Conservation (phyloP, 23 red algal species). For the Gracilaria caudata region DNA sequence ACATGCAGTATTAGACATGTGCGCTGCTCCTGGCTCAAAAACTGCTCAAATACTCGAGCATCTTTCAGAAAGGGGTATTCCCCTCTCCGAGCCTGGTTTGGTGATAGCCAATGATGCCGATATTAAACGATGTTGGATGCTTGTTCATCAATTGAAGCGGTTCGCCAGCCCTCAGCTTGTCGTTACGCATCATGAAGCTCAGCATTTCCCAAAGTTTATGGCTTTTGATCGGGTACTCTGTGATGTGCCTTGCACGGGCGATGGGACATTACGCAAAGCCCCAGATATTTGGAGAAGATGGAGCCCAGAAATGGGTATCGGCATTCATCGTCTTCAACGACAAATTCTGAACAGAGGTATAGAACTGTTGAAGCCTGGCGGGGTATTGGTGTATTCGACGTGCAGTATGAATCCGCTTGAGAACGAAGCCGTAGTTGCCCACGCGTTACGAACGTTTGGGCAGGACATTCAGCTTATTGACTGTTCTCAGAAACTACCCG, state of each 20-base stretch:
- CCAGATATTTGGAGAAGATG: conserved; percentile 92
- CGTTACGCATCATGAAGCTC: conserved; percentile 95
- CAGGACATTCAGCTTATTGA: conserved; percentile 59
- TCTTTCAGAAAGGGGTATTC: conserved; percentile 29
- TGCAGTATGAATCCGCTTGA: conserved; percentile 97
- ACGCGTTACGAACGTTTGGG: conserved; percentile 67
- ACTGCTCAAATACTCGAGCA: conserved; percentile 91
- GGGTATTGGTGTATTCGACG: conserved; percentile 87
- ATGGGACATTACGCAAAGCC: conserved; percentile 95
- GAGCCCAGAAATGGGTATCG: conserved; percentile 72
- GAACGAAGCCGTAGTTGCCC: conserved; percentile 94
- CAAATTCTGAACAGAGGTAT: conserved; percentile 81
- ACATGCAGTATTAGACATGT: conserved; percentile 87
- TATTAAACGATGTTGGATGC: conserved; percentile 91
- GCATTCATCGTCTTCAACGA: conserved; percentile 83
- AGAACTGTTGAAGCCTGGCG: conserved; percentile 76
- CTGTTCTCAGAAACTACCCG: conserved; percentile 58
- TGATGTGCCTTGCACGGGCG: conserved; percentile 96
- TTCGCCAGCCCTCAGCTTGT: conserved; percentile 80
- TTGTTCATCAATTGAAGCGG: conserved; percentile 89
- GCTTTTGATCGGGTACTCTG: conserved; percentile 90
- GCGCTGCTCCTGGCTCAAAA: conserved; percentile 97
- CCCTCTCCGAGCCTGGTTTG: conserved; percentile 37
- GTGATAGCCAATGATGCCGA: conserved; percentile 97
- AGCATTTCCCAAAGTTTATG: conserved; percentile 65